phyloP scores from a whole-genome alignment of 2,329 filamentous ascomycete species.

The Samsoniella hepiali region DNA sequence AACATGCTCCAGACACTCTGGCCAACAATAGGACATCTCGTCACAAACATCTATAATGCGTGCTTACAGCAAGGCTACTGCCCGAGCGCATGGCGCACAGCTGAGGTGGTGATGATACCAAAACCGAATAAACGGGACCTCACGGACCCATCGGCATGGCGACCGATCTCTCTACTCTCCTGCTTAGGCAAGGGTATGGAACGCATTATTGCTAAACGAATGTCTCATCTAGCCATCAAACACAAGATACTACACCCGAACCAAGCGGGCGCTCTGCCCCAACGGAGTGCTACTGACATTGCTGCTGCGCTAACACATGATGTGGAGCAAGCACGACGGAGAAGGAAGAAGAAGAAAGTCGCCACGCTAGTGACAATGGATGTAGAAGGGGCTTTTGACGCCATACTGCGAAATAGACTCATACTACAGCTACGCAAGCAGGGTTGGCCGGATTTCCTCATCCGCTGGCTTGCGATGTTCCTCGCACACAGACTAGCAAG shows the following conservation, averaged over 20 bases:
- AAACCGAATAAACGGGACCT: not conserved
- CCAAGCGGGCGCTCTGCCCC: slow-evolving; percentile 1
- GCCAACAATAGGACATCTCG: not conserved
- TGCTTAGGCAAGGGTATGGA: too few species aligned
- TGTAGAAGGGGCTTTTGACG: slow-evolving; percentile 1
- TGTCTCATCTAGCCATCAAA: not conserved
- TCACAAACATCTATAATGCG: slow-evolving; percentile 7
- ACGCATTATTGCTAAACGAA: too few species aligned
- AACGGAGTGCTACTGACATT: slow-evolving; percentile 9
- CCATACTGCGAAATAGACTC: not conserved
- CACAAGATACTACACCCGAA: slow-evolving; percentile 1
- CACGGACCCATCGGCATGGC: not conserved
- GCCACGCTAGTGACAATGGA: slow-evolving; percentile 5
- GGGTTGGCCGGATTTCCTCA: not conserved
- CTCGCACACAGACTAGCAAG: not conserved
- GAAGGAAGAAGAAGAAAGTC: not conserved
- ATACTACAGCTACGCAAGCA: not conserved
- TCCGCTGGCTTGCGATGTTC: not conserved
- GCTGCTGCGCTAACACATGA: slow-evolving; percentile 2
- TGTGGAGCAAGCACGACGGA: not conserved
- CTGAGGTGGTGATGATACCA: slow-evolving; percentile 9
- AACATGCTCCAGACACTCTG: slow-evolving; percentile 19
- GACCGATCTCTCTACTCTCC: not conserved
- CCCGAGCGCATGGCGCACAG: not conserved
- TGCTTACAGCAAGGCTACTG: not conserved